phyloP scores from a whole-genome alignment of 768 basidiomycete genomes.

The Strobilomyces confusus region DNA sequence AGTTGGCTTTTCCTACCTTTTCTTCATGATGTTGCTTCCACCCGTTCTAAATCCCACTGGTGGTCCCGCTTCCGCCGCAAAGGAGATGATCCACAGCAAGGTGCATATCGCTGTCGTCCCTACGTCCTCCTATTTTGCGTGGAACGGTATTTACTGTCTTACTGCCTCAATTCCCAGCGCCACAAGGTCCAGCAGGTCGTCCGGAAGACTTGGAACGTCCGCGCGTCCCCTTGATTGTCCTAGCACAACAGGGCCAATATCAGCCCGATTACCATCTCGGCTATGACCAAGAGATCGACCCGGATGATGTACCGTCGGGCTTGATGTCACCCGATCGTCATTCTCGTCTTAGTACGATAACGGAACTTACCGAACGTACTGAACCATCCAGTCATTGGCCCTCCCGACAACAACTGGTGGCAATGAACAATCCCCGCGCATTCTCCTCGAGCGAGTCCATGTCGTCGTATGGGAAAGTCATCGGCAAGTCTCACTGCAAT shows the following conservation, averaged over 20 bases:
- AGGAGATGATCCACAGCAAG: slow-evolving; percentile 46
- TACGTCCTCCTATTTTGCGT: slow-evolving; percentile 27
- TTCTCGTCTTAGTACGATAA: slow-evolving; percentile 57
- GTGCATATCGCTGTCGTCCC: slow-evolving; percentile 43
- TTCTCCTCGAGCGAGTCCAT: slow-evolving; percentile 33
- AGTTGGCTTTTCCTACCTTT: slow-evolving; percentile 33
- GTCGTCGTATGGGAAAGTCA: slow-evolving; percentile 61
- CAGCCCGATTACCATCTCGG: slow-evolving; percentile 27
- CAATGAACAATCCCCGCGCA: slow-evolving; percentile 40
- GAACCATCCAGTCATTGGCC: slow-evolving; percentile 51
- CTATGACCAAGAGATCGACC: slow-evolving; percentile 23
- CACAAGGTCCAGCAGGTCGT: slow-evolving; percentile 15
- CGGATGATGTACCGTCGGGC: slow-evolving; percentile 32
- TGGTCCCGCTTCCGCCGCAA: slow-evolving; percentile 35
- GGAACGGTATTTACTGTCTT: slow-evolving; percentile 21
- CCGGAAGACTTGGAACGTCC: slow-evolving; percentile 37
- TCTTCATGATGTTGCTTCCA: slow-evolving; percentile 29
- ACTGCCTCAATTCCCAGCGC: slow-evolving; percentile 18
- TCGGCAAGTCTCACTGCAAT: slow-evolving; percentile 42
- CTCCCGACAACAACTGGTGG: slow-evolving; percentile 37
- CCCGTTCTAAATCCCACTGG: slow-evolving; percentile 31
- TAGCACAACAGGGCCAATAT: slow-evolving; percentile 51
- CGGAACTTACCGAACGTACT: slow-evolving; percentile 63
- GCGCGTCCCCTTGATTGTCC: slow-evolving; percentile 56
- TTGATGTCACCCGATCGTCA: slow-evolving; percentile 28